Conservation (phyloP, 2,329 filamentous ascomycete genomes). For the Amauroascus verrucosus region DNA sequence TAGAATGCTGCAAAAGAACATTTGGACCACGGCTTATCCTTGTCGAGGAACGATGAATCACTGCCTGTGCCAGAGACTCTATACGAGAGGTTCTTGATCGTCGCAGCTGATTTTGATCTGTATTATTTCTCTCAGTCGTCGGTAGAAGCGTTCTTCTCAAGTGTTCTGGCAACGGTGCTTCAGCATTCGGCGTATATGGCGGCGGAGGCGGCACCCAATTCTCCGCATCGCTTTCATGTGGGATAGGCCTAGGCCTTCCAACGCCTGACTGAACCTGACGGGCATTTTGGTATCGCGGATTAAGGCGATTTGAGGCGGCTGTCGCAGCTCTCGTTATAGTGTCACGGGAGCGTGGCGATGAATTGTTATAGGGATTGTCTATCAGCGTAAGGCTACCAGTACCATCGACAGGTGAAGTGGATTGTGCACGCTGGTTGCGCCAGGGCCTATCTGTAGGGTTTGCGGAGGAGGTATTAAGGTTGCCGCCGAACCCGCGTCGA, state of each 20-base stretch:
- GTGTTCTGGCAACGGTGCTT: conserved; percentile 27
- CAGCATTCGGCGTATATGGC: conserved; percentile 47
- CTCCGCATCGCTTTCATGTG: conserved; percentile 78
- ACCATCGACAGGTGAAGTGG: conserved; percentile 20
- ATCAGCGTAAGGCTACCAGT: conserved; percentile 46
- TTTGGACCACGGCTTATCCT: conserved; percentile 6
- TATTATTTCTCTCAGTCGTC: conserved; percentile 7
- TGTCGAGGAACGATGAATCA: conserved; percentile 10
- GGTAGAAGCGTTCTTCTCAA: conserved; percentile 28
- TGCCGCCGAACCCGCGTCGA: conserved; percentile 37
- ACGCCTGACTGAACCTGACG: conserved; percentile 7
- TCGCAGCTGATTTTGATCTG: conserved; percentile 1
- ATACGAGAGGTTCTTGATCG: conserved; percentile 22
- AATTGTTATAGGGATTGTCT: conserved; percentile 63
- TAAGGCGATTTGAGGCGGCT: conserved; percentile 63
- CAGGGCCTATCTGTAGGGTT: conserved; percentile 9
- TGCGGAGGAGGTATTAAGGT: background rate
- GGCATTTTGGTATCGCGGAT: conserved; percentile 22
- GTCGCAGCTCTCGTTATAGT: conserved; percentile 61
- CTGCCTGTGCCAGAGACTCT: conserved; percentile 18
- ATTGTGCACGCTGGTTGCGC: conserved; percentile 23
- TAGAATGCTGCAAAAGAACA: background rate
- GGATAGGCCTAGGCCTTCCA: conserved; percentile 51
- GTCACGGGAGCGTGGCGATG: conserved; percentile 58
- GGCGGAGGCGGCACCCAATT: conserved; percentile 82